A percentile compares a stretch with the other conserved stretches of the same genome.
phyloP scores from a whole-genome alignment of 169 alveolate genomes.

The Cryptosporidium parvum region DNA sequence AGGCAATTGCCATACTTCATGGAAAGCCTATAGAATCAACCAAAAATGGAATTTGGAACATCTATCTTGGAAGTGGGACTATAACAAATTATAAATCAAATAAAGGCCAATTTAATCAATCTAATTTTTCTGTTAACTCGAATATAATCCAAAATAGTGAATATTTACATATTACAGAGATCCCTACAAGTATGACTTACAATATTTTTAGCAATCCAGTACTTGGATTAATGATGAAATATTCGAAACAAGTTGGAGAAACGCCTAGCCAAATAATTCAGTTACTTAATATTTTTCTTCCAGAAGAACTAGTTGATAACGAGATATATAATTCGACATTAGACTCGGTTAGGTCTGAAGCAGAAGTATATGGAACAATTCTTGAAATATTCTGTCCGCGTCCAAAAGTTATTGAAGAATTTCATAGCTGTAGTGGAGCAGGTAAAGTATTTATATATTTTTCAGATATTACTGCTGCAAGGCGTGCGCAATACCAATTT shows the following conservation, averaged over 20 bases:
- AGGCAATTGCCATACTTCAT: slow-evolving; percentile 45
- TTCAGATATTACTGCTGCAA: slow-evolving; percentile 67
- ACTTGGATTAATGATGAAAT: slow-evolving; percentile 35
- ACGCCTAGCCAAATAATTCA: slow-evolving; percentile 66
- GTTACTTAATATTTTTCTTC: slow-evolving; percentile 40
- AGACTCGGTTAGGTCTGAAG: slow-evolving; percentile 49
- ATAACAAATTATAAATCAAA: slow-evolving; percentile 4
- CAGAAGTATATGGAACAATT: slow-evolving; percentile 69
- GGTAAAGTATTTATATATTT: slow-evolving; percentile 58
- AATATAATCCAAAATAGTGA: slow-evolving; percentile 26
- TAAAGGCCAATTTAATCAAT: not conserved
- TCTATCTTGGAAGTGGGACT: slow-evolving; percentile 26
- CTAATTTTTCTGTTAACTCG: slow-evolving; percentile 1
- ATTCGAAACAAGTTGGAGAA: slow-evolving; percentile 68
- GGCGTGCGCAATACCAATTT: slow-evolving; percentile 70
- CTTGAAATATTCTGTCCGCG: slow-evolving; percentile 67
- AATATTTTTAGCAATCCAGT: slow-evolving; percentile 50
- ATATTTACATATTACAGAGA: slow-evolving; percentile 22
- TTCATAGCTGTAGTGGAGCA: slow-evolving; percentile 28
- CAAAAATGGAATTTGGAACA: slow-evolving; percentile 63
- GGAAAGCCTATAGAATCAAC: slow-evolving; percentile 60
- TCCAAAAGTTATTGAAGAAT: slow-evolving; percentile 53
- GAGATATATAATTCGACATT: slow-evolving; percentile 26
- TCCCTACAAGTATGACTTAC: slow-evolving; percentile 44
- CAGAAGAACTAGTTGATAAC: slow-evolving; percentile 63